Base-by-base conservation (phyloP, 495 filamentous ascomycete species). In the Friedmanniomyces simplex region DNA sequence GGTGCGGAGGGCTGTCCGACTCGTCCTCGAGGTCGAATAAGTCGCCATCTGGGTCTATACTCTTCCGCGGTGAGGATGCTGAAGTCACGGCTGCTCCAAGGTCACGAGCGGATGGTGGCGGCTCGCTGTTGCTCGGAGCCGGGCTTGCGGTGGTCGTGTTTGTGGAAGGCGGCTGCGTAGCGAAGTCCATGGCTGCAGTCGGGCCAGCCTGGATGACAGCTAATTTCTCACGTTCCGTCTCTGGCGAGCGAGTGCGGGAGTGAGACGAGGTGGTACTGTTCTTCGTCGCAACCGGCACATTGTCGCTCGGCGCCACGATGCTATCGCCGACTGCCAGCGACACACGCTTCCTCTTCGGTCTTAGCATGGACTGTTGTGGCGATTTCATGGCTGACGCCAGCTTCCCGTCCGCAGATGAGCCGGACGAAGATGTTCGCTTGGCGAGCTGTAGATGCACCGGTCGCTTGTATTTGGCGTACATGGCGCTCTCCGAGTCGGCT, bases 11-110 rank as follows among this genome's bases (percentile, higher is more conserved):
- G 2, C 36, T 1, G 24, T 48, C 43, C 16, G 43, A 20, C 24
- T 59, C 56, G n/a, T 55, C 55, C 22, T 63, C 61, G 51, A 63
- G 52, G 42, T 63, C 61, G 43, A 63, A 63, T 10, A 63, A 57
- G 50, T 63, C 61, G 30, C 61, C 61, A 28, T 63, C 61, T 12
- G 61, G 57, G 39, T 63, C 61, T 13, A 63, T 48, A n/a, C 26
- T 54, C 16, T 32, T 50, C 18, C 46, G 20, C 13, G 46, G 22
- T 3, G 46, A 4, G 12, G 46, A 7, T 4, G 20, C 20, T 24
- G 46, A 3, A 26, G 3, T 49, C 13, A 6, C 20, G 24, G 14
- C 13, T 5, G 4, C 14, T 5, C 4, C 20, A 3, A 13, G 14
- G 14, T 4, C 41, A 22, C 41, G 28, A 3, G 5, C 14, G 3